phyloP scores from a whole-genome alignment of 208 protist species.

The Phytomonas francai region DNA sequence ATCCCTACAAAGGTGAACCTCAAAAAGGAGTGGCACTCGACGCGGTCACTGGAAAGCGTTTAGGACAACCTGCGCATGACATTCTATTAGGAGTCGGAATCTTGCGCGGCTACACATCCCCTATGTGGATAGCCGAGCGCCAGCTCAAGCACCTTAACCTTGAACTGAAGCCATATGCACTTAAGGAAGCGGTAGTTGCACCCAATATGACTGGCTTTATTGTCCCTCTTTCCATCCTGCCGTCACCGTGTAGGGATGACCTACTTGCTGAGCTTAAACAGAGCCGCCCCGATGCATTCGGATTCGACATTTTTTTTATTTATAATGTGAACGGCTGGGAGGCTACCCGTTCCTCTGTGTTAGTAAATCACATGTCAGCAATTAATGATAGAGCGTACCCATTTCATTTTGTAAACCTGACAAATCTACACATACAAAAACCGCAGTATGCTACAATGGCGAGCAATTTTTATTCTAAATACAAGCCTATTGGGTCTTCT shows the following conservation, averaged over 20 bases:
- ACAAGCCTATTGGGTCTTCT: slow-evolving; percentile 27
- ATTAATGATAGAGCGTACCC: slow-evolving; percentile 67
- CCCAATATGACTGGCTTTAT: slow-evolving; percentile 81
- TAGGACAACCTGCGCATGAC: slow-evolving; percentile 83
- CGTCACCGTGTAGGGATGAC: slow-evolving; percentile 21
- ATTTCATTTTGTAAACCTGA: slow-evolving; percentile 84
- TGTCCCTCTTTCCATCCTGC: slow-evolving; percentile 57
- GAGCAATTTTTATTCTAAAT: slow-evolving; percentile 5
- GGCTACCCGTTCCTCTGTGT: slow-evolving; percentile 59
- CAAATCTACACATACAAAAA: slow-evolving; percentile 54
- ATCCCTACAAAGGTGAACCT: slow-evolving; percentile 83
- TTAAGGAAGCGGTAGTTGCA: slow-evolving; percentile 41
- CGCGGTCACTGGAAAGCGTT: slow-evolving; percentile 77
- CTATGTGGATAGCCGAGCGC: slow-evolving; percentile 75
- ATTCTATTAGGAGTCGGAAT: slow-evolving; percentile 78
- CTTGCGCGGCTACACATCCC: slow-evolving; percentile 79
- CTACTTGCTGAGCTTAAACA: slow-evolving; percentile 54
- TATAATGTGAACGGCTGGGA: slow-evolving; percentile 86
- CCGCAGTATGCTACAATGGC: slow-evolving; percentile 30
- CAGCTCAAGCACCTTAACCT: slow-evolving; percentile 82
- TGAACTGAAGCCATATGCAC: slow-evolving; percentile 28
- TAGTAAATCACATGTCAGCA: slow-evolving; percentile 80
- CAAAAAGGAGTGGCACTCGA: slow-evolving; percentile 72
- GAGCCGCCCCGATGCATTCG: slow-evolving; percentile 52
- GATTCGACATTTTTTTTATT: slow-evolving; percentile 66